phyloP scores from a whole-genome alignment of 139 green algal genomes.

The Chlorella sp. region DNA sequence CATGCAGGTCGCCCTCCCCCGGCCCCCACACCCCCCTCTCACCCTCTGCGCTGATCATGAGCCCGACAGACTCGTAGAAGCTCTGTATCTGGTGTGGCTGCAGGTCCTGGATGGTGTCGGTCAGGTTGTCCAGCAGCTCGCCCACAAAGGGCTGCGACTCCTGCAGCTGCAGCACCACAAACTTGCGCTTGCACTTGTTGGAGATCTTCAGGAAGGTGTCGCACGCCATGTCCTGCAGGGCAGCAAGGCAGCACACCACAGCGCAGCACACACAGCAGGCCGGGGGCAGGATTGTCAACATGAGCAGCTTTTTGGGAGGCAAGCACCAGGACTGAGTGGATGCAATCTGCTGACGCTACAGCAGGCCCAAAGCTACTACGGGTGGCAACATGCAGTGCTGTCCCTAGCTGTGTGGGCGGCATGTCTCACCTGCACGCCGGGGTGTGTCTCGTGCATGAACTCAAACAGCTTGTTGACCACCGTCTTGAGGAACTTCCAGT shows the following conservation, averaged over 20 bases:
- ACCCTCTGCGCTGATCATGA: slow-evolving; percentile 81
- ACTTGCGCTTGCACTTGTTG: slow-evolving; percentile 96
- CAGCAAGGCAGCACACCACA: too few species aligned
- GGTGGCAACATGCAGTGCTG: too few species aligned
- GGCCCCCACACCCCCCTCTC: too few species aligned
- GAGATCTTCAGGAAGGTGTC: slow-evolving; percentile 99
- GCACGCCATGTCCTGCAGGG: slow-evolving; percentile 93
- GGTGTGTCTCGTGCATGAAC: slow-evolving; percentile 99
- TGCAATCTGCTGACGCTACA: too few species aligned
- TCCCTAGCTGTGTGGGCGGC: too few species aligned
- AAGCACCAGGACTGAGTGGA: too few species aligned
- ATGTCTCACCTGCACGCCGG: slow-evolving; percentile 84
- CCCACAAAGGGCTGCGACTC: slow-evolving; percentile 91
- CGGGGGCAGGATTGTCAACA: too few species aligned
- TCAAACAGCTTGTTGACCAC: slow-evolving; percentile 99
- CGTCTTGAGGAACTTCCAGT: slow-evolving; percentile 99
- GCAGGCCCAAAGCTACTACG: too few species aligned
- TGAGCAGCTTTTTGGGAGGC: too few species aligned
- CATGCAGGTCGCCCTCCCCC: too few species aligned
- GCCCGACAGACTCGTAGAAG: slow-evolving; percentile 94
- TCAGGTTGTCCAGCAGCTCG: slow-evolving; percentile 84
- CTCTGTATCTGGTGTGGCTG: slow-evolving; percentile 88
- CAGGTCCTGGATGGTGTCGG: slow-evolving; percentile 86
- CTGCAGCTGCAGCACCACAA: slow-evolving; percentile 87
- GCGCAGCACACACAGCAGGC: neutral